phyloP scores from a whole-genome alignment of 129 eudicot genomes.

The Flaveria linearis region DNA sequence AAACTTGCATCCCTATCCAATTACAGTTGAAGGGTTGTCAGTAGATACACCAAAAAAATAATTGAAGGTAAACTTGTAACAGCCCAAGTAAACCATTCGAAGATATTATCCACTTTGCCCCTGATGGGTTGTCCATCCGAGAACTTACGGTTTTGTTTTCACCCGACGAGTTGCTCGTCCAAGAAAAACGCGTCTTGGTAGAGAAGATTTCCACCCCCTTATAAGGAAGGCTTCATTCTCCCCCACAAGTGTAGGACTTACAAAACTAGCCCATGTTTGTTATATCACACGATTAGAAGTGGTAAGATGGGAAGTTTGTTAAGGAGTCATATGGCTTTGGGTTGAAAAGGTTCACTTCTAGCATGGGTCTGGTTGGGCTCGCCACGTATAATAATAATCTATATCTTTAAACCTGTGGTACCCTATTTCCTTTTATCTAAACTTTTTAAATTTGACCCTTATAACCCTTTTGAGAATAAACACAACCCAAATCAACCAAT shows the following conservation, averaged over 20 bases:
- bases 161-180: too few relatives aligned
- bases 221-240: too few relatives aligned
- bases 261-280: neutral
- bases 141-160: too few relatives aligned
- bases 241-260: too few relatives aligned
- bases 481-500: neutral
- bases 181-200: too few relatives aligned
- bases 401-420: neutral
- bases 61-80: neutral
- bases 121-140: too few relatives aligned
- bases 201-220: too few relatives aligned
- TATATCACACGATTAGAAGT: neutral
- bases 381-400: neutral
- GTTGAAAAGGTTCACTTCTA: neutral
- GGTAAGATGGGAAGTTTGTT: neutral
- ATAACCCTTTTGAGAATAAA: neutral
- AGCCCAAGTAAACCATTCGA: neutral
- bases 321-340: neutral
- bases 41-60: neutral
- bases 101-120: too few relatives aligned
- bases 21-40: neutral
- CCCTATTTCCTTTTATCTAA: neutral
- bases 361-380: neutral
- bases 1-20: conserved; percentile 56
- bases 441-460: neutral